Evolutionary conservation across 2,329 filamentous ascomycete genomes (phyloP).

Genomic region (Nothomitra cinnamomea): DNA sequence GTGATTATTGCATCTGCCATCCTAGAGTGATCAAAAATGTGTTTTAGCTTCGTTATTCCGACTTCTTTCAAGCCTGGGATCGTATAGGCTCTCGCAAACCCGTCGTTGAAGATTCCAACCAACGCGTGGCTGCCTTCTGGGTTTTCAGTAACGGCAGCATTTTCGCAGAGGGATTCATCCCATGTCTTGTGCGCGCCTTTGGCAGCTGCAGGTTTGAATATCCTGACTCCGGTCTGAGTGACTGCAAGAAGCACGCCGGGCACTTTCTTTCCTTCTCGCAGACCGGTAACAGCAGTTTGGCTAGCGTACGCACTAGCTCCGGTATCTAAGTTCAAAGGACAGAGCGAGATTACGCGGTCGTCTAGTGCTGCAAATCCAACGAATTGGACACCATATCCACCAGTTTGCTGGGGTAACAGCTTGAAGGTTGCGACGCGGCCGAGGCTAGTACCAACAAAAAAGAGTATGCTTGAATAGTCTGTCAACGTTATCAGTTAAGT

Average conservation of each 20-base stretch:
- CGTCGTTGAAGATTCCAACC: conserved; percentile 72
- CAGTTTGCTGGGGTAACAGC: conserved; percentile 53
- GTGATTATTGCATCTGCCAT: conserved; percentile 54
- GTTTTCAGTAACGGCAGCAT: conserved; percentile 47
- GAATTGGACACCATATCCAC: conserved; percentile 54
- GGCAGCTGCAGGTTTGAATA: conserved; percentile 68
- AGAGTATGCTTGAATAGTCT: conserved; percentile 82
- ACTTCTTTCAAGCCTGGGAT: conserved; percentile 84
- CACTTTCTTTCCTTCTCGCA: conserved; percentile 57
- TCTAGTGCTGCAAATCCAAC: conserved; percentile 52
- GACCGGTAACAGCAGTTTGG: conserved; percentile 53
- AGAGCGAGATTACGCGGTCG: conserved; percentile 54
- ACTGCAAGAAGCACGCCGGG: conserved; percentile 71
- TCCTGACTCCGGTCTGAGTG: conserved; percentile 54
- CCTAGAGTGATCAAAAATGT: conserved; percentile 58
- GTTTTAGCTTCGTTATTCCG: conserved; percentile 42
- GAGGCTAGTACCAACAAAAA: conserved; percentile 75
- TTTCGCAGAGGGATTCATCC: conserved; percentile 66
- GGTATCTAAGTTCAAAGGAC: conserved; percentile 61
- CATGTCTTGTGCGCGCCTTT: conserved; percentile 91
- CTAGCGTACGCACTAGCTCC: conserved; percentile 63
- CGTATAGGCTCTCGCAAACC: conserved; percentile 61
- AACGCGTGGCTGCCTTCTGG: conserved; percentile 61
- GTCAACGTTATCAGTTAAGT: conserved; percentile 14
- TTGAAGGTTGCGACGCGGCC: conserved; percentile 85